Base-by-base conservation (phyloP, 768 basidiomycete species). In the Lactarius indigo region DNA sequence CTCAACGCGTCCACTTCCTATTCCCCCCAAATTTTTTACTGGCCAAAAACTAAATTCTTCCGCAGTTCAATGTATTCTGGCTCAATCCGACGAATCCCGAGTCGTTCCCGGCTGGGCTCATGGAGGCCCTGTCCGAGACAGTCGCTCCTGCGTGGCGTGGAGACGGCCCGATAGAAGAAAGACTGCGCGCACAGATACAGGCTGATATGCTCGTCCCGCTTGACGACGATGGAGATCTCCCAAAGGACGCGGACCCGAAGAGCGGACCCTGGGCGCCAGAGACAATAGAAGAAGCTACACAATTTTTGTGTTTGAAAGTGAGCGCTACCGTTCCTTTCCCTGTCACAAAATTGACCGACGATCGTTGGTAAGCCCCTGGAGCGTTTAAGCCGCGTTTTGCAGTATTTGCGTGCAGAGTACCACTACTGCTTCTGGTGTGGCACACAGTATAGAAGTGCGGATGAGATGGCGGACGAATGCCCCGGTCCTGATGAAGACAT, bases 391-490 rank as follows among this genome's bases (percentile, higher is more conserved):
- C 78, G 88, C 56, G 85, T 92, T 20, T 79, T 94, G 30, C 77
- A 84, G 5, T 92, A 95, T 75, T 82, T 95, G 58, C 88, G 93
- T 30, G 80, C 84, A 44, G 82, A 79, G 67, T 85, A 93, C 75
- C 74, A 80, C 6, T 94, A 94, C 74, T 94, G 93, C 74, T 94
- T 93, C 76, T 94, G 92, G 90, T 95, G 93, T 74, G 93, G 93
- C 15, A 83, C 88, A 15, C 83, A 86, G 71, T 95, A 94, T 73
- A 81, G 83, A 6, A 79, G 81, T 69, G 74, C 77, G 7, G 83
- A 83, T 18, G 89, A 91, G 59, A 78, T 95, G 79, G 77, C 77
- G 44, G 75, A 72, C 42, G 80, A 86, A 63, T 95, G 93, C 75
- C 92, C 92, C 7, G 93, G 93, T 8, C 74, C 79, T 50, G 82